phyloP scores from a whole-genome alignment of 495 filamentous ascomycete species.

The Penicillium paradoxum region DNA sequence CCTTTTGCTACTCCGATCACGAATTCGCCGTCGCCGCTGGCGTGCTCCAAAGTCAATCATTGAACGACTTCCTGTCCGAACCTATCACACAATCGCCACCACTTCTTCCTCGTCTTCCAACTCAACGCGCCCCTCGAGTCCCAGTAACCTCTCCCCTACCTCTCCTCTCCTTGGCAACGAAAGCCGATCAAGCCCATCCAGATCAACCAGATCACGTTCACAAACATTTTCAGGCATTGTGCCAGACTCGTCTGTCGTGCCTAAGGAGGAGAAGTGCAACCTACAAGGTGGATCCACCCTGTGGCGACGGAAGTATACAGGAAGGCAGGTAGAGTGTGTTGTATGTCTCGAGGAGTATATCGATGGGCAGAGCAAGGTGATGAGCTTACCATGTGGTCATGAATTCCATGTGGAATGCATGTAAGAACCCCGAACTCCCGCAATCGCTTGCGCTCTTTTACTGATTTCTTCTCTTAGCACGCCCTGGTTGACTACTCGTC shows the following conservation, averaged over 20 bases:
- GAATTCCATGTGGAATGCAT: constrained; percentile 99
- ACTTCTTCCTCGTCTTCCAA: constrained; percentile 52
- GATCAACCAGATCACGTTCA: constrained; percentile 53
- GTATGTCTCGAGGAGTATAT: constrained; percentile 96
- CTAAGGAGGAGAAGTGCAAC: constrained; percentile 39
- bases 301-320: constrained; percentile 79
- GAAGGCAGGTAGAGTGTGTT: constrained; percentile 89
- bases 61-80: constrained; percentile 88
- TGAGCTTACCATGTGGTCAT: constrained; percentile 97
- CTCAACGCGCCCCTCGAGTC: constrained; percentile 47
- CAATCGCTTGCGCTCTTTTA: neutral
- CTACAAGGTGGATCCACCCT: constrained; percentile 48
- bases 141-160: constrained; percentile 57
- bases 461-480: constrained; percentile 56
- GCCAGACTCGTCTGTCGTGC: constrained; percentile 30
- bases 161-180: constrained; percentile 61
- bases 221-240: constrained; percentile 57
- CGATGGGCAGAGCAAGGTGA: constrained; percentile 89
- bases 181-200: constrained; percentile 25
- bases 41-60: constrained; percentile 94
- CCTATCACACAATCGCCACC: constrained; percentile 73
- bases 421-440: constrained; percentile 57
- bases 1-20: constrained; percentile 78
- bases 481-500: constrained; percentile 94
- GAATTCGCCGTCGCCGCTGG: constrained; percentile 87